Conservation (phyloP, 495 filamentous ascomycete species). For the Opeltia flavorubescens region DNA sequence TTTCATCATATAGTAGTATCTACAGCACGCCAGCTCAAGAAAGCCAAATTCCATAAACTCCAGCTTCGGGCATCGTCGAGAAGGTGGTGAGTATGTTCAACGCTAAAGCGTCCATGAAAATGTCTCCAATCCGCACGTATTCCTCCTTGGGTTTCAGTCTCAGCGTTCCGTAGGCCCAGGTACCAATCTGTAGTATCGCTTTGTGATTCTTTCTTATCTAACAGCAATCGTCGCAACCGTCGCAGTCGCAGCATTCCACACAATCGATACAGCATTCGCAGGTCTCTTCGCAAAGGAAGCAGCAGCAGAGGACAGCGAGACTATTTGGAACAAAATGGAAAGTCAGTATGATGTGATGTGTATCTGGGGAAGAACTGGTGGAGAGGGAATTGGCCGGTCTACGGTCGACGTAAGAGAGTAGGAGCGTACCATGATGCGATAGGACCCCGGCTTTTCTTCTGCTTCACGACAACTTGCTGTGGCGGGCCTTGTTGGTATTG, state of each 20-base stretch:
- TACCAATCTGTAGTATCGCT: not conserved
- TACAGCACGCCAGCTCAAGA: no score
- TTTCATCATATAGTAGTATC: no score
- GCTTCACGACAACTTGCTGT: constrained; percentile 28
- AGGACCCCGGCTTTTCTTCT: constrained; percentile 44
- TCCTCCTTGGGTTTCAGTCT: no score
- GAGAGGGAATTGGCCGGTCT: not conserved
- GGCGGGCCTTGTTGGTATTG: constrained; percentile 49
- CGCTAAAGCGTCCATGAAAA: no score
- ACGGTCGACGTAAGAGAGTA: not conserved
- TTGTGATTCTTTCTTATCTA: not conserved
- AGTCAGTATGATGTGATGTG: not conserved
- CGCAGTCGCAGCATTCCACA: constrained; percentile 36
- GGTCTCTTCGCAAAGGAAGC: constrained; percentile 63
- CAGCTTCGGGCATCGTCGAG: no score
- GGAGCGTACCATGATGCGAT: constrained; percentile 41
- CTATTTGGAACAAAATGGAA: constrained; percentile 18
- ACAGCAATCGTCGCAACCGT: constrained; percentile 10
- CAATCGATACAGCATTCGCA: constrained; percentile 68
- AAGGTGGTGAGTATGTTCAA: no score
- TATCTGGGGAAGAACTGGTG: not conserved
- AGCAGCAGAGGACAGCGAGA: constrained; percentile 60
- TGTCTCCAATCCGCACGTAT: no score
- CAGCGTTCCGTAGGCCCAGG: no score
- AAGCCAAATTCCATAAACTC: no score